Percentiles rank a stretch among this genome's conserved stretches.
Evolutionary conservation across 2,329 filamentous ascomycete genomes (phyloP).

Genomic region (Pseudogymnoascus sp.): DNA sequence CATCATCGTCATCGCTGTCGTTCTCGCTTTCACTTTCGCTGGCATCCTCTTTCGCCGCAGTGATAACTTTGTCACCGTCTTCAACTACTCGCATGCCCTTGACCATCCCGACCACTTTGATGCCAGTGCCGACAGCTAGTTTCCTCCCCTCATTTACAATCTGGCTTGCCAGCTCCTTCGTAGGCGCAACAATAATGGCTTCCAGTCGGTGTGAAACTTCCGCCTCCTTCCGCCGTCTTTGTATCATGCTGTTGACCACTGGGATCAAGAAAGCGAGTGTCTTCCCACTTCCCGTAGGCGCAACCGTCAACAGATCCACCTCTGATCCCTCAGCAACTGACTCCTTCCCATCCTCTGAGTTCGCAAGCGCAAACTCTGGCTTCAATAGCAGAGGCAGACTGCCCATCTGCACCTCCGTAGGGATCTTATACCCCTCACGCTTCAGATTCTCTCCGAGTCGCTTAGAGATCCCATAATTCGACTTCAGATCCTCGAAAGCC

Average conservation of each 20-base stretch:
- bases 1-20: constrained; percentile 29
- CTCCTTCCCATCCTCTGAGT: constrained; percentile 30
- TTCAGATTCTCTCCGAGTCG: constrained; percentile 70
- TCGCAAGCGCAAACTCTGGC: constrained; percentile 42
- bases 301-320: constrained; percentile 77
- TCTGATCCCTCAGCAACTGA: constrained; percentile 17
- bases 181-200: constrained; percentile 68
- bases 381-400: constrained; percentile 71
- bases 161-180: constrained; percentile 69
- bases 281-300: constrained; percentile 94
- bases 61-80: constrained; percentile 27
- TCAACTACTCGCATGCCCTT: constrained; percentile 70
- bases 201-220: constrained; percentile 48
- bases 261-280: constrained; percentile 90
- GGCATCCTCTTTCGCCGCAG: constrained; percentile 23
- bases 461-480: constrained; percentile 64
- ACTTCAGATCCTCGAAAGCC: constrained; percentile 65
- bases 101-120: constrained; percentile 73
- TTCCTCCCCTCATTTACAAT: constrained; percentile 84
- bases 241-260: constrained; percentile 67
- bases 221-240: constrained; percentile 36
- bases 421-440: constrained; percentile 76
- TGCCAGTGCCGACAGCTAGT: constrained; percentile 64
- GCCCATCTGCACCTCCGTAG: constrained; percentile 89
- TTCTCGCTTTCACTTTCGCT: constrained; percentile 34